Conservation (phyloP, 345 rosid genomes). For the Cardamine occulta region DNA sequence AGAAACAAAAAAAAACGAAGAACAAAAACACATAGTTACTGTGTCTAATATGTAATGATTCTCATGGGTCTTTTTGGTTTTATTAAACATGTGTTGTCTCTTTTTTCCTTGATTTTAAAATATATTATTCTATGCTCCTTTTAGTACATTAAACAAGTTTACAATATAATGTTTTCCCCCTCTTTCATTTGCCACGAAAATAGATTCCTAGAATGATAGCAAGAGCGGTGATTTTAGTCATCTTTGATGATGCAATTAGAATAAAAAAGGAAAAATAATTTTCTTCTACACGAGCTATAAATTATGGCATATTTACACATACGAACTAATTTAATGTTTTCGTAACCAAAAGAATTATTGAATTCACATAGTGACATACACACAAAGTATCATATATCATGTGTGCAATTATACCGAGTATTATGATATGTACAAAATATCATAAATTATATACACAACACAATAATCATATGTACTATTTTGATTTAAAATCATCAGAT, state of each 20-base stretch:
- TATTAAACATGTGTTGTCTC: not conserved
- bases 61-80: conserved; percentile 20
- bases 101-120: not conserved
- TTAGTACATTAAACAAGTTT: not conserved
- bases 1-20: conserved; percentile 10
- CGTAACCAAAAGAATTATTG: no score
- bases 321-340: no score
- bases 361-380: no score
- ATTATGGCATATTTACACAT: no score
- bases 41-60: conserved; percentile 42
- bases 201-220: not conserved
- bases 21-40: conserved; percentile 30
- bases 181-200: not conserved
- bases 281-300: no score
- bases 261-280: no score
- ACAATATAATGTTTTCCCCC: not conserved
- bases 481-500: no score
- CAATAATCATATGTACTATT: no score
- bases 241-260: not conserved
- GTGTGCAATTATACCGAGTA: no score
- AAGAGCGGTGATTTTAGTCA: not conserved
- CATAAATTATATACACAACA: no score
- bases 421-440: no score
- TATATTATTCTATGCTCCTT: not conserved
- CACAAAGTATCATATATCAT: no score